Evolutionary conservation across 2,329 filamentous ascomycete genomes (phyloP).

Genomic region (Sporothrix globosa): DNA sequence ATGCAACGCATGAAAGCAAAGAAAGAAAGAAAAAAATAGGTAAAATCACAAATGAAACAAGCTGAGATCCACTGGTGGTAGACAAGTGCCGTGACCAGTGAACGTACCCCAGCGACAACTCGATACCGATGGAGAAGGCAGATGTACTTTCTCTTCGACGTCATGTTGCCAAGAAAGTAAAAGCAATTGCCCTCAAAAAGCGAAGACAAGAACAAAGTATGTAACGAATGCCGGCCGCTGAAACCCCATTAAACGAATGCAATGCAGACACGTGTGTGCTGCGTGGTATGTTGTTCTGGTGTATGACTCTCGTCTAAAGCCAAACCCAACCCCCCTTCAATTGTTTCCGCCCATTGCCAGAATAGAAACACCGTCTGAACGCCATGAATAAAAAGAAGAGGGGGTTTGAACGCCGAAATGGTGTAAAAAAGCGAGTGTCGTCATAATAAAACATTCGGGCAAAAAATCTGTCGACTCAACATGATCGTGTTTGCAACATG

Average conservation of each 20-base stretch:
- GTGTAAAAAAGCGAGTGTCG: constrained; percentile 2
- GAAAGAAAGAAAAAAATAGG: not conserved
- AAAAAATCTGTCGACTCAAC: constrained; percentile 18
- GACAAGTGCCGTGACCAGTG: not conserved
- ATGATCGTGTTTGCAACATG: constrained; percentile 24
- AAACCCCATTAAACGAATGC: constrained; percentile 34
- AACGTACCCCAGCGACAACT: not conserved
- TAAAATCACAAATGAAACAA: constrained; percentile 14
- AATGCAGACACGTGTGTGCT: constrained; percentile 31
- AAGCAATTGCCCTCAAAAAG: constrained; percentile 17
- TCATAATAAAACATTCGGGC: constrained; percentile 7
- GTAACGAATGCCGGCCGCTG: constrained; percentile 27
- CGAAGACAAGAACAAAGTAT: constrained; percentile 18
- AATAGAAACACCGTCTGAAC: constrained; percentile 20
- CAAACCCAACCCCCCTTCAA: not conserved
- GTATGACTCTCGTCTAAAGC: constrained; percentile 30
- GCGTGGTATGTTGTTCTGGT: constrained; percentile 23
- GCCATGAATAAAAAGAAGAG: constrained; percentile 16
- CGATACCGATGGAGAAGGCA: not conserved
- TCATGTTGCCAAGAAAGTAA: not conserved
- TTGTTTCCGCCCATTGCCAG: constrained; percentile 19
- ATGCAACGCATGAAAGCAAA: not conserved
- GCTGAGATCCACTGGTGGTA: not conserved
- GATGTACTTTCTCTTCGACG: too few relatives aligned
- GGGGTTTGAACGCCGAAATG: not conserved